These are phyloP conservation scores for Globisporangium barbulae DNA, from an alignment of 352 stramenopile species.

Conservation along the genomic window DNA sequence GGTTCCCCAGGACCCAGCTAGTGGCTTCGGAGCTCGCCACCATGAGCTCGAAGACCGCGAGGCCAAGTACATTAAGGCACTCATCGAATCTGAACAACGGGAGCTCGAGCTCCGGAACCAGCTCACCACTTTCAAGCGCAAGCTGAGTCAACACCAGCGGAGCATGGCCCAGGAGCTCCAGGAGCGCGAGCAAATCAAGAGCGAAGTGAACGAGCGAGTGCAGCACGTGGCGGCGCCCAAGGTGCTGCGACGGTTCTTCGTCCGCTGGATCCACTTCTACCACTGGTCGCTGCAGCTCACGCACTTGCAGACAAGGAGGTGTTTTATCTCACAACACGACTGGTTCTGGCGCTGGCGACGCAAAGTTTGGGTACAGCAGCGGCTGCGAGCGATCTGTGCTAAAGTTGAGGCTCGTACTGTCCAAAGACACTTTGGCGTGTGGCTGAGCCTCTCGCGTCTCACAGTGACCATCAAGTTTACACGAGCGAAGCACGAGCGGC, in stretches of 20 bases:
- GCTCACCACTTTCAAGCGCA: conserved; percentile 36
- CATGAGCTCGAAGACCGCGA: conserved; percentile 64
- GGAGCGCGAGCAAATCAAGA: conserved; percentile 54
- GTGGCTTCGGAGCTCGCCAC: conserved; percentile 12
- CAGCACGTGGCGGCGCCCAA: conserved; percentile 43
- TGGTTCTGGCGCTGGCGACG: conserved; percentile 62
- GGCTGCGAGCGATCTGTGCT: conserved; percentile 27
- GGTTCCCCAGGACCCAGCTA: neutral
- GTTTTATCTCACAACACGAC: conserved; percentile 55
- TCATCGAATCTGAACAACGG: conserved; percentile 77
- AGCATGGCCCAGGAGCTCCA: conserved; percentile 33
- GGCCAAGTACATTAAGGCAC: conserved; percentile 66
- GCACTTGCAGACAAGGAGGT: conserved; percentile 40
- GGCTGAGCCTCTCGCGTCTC: conserved; percentile 54
- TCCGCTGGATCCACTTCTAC: conserved; percentile 54
- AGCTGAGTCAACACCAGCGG: conserved; percentile 42
- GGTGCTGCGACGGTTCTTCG: conserved; percentile 54
- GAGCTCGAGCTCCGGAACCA: conserved; percentile 66
- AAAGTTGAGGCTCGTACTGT: conserved; percentile 24
- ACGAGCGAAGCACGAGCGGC: conserved; percentile 22
- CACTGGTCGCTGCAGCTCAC: conserved; percentile 44
- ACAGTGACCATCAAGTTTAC: conserved; percentile 44
- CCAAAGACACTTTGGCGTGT: conserved; percentile 42
- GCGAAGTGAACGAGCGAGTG: conserved; percentile 42
- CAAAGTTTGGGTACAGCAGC: conserved; percentile 46